These are phyloP conservation scores for Metschnikowia bowlesiae DNA, from an alignment of 805 yeast species.

Conservation along the genomic window DNA sequence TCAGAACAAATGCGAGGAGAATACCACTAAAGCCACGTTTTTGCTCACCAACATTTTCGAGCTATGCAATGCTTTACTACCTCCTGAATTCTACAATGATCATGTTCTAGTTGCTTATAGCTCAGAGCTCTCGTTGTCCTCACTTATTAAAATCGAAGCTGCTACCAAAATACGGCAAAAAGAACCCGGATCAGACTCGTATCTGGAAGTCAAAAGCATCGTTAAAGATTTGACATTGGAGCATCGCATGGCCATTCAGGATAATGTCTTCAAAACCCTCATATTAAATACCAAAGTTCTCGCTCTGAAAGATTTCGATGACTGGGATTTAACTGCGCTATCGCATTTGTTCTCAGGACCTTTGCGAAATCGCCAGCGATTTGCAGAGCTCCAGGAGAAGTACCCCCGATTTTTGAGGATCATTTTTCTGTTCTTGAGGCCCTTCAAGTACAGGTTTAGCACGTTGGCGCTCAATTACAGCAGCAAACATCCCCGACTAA, in stretches of 20 bases:
- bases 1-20: constrained; percentile 40
- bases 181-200: not conserved
- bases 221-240: constrained; percentile 20
- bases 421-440: constrained; percentile 80
- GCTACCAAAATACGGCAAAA: constrained; percentile 10
- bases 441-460: constrained; percentile 78
- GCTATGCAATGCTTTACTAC: constrained; percentile 52
- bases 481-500: constrained; percentile 22
- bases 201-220: constrained; percentile 17
- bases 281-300: constrained; percentile 67
- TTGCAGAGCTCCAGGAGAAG: constrained; percentile 69
- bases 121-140: constrained; percentile 8
- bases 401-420: constrained; percentile 85
- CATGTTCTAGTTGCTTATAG: constrained; percentile 10
- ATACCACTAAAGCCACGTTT: constrained; percentile 55
- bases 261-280: constrained; percentile 59
- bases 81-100: constrained; percentile 36
- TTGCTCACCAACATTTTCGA: constrained; percentile 60
- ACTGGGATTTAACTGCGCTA: constrained; percentile 85
- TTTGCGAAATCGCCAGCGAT: constrained; percentile 58
- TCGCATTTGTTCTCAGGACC: constrained; percentile 80
- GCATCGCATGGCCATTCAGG: constrained; percentile 44
- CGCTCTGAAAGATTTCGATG: constrained; percentile 69
- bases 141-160: constrained; percentile 13
- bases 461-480: constrained; percentile 19